A percentile compares a stretch with the other conserved stretches of the same genome.
phyloP scores from a whole-genome alignment of 306 rosid species.

The Benincasa hispida region DNA sequence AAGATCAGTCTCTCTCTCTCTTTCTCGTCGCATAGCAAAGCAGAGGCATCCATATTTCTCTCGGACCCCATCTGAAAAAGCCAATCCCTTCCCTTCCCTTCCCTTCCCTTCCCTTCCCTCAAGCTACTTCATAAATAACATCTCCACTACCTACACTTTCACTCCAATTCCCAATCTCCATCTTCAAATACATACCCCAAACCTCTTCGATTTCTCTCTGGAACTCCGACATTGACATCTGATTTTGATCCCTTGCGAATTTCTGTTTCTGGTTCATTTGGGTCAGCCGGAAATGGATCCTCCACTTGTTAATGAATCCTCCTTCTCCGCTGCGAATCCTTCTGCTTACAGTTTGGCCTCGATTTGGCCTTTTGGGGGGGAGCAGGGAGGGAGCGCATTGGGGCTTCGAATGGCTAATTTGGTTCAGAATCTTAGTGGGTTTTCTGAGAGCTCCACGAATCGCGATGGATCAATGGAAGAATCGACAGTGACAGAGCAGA shows the following conservation, averaged over 20 bases:
- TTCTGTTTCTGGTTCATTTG: constrained; percentile 14
- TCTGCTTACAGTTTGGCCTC: constrained; percentile 60
- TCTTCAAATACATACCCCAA: background rate
- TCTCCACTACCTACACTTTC: background rate
- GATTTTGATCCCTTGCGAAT: constrained; percentile 1
- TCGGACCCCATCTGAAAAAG: background rate
- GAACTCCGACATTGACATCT: background rate
- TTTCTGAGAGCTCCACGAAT: constrained; percentile 26
- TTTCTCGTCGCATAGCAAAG: background rate
- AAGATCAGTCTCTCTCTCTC: background rate
- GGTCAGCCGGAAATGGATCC: constrained; percentile 47
- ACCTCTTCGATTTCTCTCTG: background rate
- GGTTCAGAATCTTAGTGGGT: constrained; percentile 17
- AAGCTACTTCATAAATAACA: background rate
- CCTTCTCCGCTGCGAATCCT: constrained; percentile 66
- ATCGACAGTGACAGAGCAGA: constrained; percentile 56
- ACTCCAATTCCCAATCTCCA: background rate
- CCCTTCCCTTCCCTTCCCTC: background rate
- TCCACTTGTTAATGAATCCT: constrained; percentile 53
- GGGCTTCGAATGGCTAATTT: constrained; percentile 35
- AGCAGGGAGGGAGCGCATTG: constrained; percentile 13
- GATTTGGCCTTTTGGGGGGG: constrained; percentile 61
- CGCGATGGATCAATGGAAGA: constrained; percentile 50
- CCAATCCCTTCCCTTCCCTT: background rate
- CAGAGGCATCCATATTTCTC: background rate